phyloP scores from a whole-genome alignment of 2,329 filamentous ascomycete species.

The Metarhizium anisopliae region DNA sequence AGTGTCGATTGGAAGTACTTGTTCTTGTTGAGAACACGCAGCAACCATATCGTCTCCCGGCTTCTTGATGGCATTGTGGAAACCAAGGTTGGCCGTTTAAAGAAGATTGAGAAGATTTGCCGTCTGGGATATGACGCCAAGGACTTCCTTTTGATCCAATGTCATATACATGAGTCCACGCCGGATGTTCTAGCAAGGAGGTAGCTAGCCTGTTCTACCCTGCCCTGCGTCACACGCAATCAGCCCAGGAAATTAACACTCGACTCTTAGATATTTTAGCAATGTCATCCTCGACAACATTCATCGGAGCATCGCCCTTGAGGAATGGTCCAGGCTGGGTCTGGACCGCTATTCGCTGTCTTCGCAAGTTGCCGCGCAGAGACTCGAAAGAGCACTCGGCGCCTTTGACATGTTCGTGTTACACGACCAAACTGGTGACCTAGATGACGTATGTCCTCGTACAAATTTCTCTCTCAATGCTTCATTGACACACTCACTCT shows the following conservation, averaged over 20 bases:
- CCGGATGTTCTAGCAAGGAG: constrained; percentile 72
- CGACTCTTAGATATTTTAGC: constrained; percentile 56
- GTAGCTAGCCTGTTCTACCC: constrained; percentile 19
- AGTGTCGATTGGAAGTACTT: constrained; percentile 66
- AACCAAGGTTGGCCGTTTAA: constrained; percentile 61
- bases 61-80: constrained; percentile 60
- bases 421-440: constrained; percentile 61
- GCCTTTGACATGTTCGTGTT: constrained; percentile 88
- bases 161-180: constrained; percentile 44
- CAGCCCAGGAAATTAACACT: constrained; percentile 1
- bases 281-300: constrained; percentile 68
- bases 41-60: constrained; percentile 40
- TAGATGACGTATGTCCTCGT: constrained; percentile 52
- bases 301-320: constrained; percentile 69
- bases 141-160: constrained; percentile 66
- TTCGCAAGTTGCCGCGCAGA: constrained; percentile 28
- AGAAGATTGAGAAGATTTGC: constrained; percentile 62
- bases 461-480: background rate
- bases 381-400: constrained; percentile 64
- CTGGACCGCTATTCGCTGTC: constrained; percentile 11
- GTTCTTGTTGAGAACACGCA: constrained; percentile 46
- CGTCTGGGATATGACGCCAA: constrained; percentile 78
- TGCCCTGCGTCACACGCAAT: background rate
- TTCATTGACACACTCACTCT: background rate
- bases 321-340: constrained; percentile 55